Percentiles rank a stretch among this genome's conserved stretches.
These are phyloP conservation scores for Trichoderma arundinaceum DNA, from an alignment of 2,329 filamentous ascomycete genomes.

Conservation along the genomic window DNA sequence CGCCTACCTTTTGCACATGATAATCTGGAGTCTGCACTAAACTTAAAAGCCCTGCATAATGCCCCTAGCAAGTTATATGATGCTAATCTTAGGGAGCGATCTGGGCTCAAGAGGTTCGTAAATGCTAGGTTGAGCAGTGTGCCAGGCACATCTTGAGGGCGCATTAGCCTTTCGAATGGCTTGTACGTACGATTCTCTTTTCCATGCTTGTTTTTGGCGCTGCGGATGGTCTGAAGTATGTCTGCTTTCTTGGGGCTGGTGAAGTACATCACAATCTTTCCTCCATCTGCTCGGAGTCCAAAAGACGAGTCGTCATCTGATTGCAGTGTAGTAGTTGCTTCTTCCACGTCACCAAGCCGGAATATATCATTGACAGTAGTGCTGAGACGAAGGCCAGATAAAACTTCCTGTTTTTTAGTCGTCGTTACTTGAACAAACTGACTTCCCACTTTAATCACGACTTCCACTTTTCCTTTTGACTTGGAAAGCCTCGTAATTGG, in stretches of 20 bases:
- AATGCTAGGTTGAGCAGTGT: conserved; percentile 71
- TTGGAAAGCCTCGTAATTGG: conserved; percentile 69
- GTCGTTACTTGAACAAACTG: conserved; percentile 75
- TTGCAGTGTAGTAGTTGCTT: conserved; percentile 67
- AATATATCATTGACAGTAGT: conserved; percentile 74
- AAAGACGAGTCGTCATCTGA: conserved; percentile 71
- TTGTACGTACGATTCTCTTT: conserved; percentile 67
- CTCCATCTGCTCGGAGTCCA: conserved; percentile 69
- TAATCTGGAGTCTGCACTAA: conserved; percentile 64
- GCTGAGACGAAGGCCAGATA: conserved; percentile 65
- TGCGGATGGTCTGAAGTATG: conserved; percentile 66
- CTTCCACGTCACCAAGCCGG: conserved; percentile 69
- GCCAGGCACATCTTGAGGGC: conserved; percentile 73
- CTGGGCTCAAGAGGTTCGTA: conserved; percentile 68
- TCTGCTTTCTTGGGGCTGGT: conserved; percentile 68
- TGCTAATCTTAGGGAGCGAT: conserved; percentile 64
- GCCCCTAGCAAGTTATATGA: conserved; percentile 72
- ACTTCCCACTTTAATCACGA: conserved; percentile 70
- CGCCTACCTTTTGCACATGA: conserved; percentile 64
- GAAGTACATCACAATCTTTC: conserved; percentile 75
- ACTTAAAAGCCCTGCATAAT: conserved; percentile 71
- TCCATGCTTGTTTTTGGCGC: conserved; percentile 67
- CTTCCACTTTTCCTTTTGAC: conserved; percentile 72
- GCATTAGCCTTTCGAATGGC: conserved; percentile 67
- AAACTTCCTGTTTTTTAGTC: conserved; percentile 70